These are phyloP conservation scores for Leccinellum rugosiceps DNA, from an alignment of 768 basidiomycete genomes.

Conservation along the genomic window DNA sequence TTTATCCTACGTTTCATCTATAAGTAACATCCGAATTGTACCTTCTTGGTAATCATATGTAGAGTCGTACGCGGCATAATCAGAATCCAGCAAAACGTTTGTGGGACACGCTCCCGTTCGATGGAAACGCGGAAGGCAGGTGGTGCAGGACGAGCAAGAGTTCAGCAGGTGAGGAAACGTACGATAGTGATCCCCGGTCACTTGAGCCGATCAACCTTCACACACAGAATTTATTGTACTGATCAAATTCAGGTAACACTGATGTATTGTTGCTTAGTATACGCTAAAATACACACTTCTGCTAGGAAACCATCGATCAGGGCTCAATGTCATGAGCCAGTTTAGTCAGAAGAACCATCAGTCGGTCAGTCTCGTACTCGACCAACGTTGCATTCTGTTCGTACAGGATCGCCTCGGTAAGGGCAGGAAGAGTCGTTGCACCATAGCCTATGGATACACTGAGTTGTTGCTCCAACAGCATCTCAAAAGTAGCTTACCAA, in stretches of 20 bases:
- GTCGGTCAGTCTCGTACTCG: slow-evolving; percentile 54
- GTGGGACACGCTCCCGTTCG: neutral
- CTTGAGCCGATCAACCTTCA: no score
- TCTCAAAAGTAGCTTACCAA: slow-evolving; percentile 45
- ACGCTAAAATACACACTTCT: neutral
- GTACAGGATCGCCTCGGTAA: slow-evolving; percentile 72
- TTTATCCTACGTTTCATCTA: slow-evolving; percentile 12
- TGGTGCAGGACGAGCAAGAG: no score
- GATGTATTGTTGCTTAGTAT: neutral
- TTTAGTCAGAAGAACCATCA: slow-evolving; percentile 51
- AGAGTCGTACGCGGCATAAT: slow-evolving; percentile 8
- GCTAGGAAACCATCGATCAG: neutral
- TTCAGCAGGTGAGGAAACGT: no score
- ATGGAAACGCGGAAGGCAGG: no score
- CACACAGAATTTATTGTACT: neutral
- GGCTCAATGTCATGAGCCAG: slow-evolving; percentile 39
- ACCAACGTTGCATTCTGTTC: slow-evolving; percentile 65
- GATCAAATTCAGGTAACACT: neutral
- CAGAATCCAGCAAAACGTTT: neutral
- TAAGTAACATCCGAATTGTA: slow-evolving; percentile 8
- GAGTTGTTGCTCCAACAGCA: neutral
- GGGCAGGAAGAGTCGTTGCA: slow-evolving; percentile 77
- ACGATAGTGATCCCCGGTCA: no score
- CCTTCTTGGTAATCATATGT: slow-evolving; percentile 13
- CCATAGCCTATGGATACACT: slow-evolving; percentile 57